phyloP scores from a whole-genome alignment of 2,329 filamentous ascomycete genomes.

The Lecanicillium sp. region DNA sequence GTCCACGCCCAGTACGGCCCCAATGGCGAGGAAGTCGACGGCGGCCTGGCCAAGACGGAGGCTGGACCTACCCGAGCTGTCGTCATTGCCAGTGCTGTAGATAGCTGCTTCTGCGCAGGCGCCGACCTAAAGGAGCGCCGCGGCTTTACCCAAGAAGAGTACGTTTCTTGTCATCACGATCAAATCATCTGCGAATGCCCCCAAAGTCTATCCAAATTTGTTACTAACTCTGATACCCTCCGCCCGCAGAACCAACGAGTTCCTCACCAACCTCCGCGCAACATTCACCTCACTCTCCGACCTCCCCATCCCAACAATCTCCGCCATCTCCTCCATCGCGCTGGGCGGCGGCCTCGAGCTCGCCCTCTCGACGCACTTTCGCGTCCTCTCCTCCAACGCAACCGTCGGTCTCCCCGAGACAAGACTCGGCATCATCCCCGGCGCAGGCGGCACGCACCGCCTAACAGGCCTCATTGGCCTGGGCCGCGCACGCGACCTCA shows the following conservation, averaged over 20 bases:
- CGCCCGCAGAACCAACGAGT: constrained; percentile 71
- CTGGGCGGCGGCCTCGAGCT: constrained; percentile 92
- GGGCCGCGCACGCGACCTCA: constrained; percentile 75
- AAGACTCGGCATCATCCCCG: constrained; percentile 85
- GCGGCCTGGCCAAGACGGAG: constrained; percentile 29
- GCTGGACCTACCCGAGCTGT: constrained; percentile 65
- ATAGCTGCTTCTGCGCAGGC: constrained; percentile 84
- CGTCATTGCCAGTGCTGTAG: constrained; percentile 76
- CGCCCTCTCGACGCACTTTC: constrained; percentile 80
- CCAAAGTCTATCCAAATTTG: not conserved
- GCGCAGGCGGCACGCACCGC: constrained; percentile 85
- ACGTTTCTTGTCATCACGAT: no score
- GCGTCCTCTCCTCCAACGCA: constrained; percentile 74
- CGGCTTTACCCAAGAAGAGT: constrained; percentile 73
- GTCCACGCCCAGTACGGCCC: constrained; percentile 56
- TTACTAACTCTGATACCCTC: no score
- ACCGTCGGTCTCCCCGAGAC: constrained; percentile 83
- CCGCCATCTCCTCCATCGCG: constrained; percentile 75
- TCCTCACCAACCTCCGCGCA: constrained; percentile 66
- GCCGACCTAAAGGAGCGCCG: constrained; percentile 87
- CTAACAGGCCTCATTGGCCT: constrained; percentile 75
- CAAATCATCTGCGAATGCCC: not conserved
- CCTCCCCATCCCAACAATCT: constrained; percentile 84
- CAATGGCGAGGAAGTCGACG: constrained; percentile 44
- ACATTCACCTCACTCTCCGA: constrained; percentile 66